Base-by-base conservation (phyloP, 495 filamentous ascomycete species). In the Penicillium canariense region DNA sequence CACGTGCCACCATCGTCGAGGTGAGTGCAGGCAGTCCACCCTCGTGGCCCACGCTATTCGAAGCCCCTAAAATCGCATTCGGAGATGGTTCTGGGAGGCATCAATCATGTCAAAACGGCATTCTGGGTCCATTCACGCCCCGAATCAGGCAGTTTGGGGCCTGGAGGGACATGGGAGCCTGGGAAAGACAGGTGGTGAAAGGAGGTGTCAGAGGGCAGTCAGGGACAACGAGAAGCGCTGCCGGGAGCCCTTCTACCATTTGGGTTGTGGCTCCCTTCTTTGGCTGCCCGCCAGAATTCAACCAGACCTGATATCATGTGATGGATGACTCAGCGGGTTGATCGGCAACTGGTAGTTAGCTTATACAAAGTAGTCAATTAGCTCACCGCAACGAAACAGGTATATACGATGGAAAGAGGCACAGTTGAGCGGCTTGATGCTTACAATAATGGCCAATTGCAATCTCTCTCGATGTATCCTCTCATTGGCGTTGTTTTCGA, bases 281-380 rank as follows among this genome's bases (percentile, higher is more conserved):
- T 69, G 63, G 59, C 52, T 65, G 62, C 55, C 59, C 64, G 51
- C 59, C 62, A 57, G 60, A 61, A 67, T 66, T 60, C 36, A 57
- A 54, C 52, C 50, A 48, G 62, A 60, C 59, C 65, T 67, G 66
- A 68, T 68, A 68, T 73, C 69, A 74, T 70, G 69, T 73, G 71
- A 69, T 22, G 49, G 70, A 49, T 75, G 64, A 73, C 52, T 75
- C 65, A 72, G 50, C 50, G 10, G 25, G 45, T 18, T 4, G 45
- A 4, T 11, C 5, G 5, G 35, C 5, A 14, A 39, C 8, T 5
- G n/a, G n/a, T 40, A 40, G 17, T 22, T 9, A 8, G 17, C 20
- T 20, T 25, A 18, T 25, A 15, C 34, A 17, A 36, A 18, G 2
- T 17, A 10, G 27, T 30, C 14, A 46, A 39, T 32, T 6, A 32